A percentile compares a stretch with the other conserved stretches of the same genome.
Conservation (phyloP, 2,329 filamentous ascomycete genomes). For the Colletotrichum tropicicola region DNA sequence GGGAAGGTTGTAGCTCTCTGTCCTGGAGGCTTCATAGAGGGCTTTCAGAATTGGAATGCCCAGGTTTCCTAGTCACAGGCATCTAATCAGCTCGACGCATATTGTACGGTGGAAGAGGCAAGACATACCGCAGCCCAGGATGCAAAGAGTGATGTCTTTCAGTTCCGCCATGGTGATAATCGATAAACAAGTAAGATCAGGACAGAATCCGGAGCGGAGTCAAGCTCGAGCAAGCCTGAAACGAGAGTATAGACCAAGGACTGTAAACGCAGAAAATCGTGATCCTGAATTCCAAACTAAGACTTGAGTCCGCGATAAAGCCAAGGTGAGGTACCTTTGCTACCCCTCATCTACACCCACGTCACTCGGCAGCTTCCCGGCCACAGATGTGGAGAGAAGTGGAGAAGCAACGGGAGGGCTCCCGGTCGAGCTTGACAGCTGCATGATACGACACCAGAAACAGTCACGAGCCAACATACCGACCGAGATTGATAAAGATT, state of each 20-base stretch:
- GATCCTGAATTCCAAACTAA: no score
- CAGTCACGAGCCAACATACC: not conserved
- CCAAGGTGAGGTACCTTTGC: not conserved
- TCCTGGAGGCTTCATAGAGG: constrained; percentile 26
- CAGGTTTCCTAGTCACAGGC: constrained; percentile 40
- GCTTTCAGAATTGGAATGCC: constrained; percentile 40
- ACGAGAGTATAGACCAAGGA: no score
- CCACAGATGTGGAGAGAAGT: not conserved
- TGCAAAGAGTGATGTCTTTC: constrained; percentile 17
- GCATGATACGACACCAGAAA: not conserved
- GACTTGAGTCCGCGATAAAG: not conserved
- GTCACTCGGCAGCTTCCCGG: not conserved
- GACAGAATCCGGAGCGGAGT: no score
- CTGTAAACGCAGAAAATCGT: not conserved
- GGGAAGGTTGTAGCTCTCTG: constrained; percentile 25
- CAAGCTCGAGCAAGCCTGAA: no score
- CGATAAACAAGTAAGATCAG: no score
- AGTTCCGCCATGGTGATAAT: not conserved
- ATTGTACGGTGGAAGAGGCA: not conserved
- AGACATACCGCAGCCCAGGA: constrained; percentile 31
- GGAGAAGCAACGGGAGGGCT: constrained; percentile 5
- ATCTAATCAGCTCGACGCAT: not conserved
- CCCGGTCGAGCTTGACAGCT: not conserved
- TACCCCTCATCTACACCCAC: constrained; percentile 14
- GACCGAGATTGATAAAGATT: not conserved